A percentile compares a stretch with the other conserved stretches of the same genome.
These are phyloP conservation scores for Pholiota microspora DNA, from an alignment of 768 basidiomycete genomes.

Conservation along the genomic window DNA sequence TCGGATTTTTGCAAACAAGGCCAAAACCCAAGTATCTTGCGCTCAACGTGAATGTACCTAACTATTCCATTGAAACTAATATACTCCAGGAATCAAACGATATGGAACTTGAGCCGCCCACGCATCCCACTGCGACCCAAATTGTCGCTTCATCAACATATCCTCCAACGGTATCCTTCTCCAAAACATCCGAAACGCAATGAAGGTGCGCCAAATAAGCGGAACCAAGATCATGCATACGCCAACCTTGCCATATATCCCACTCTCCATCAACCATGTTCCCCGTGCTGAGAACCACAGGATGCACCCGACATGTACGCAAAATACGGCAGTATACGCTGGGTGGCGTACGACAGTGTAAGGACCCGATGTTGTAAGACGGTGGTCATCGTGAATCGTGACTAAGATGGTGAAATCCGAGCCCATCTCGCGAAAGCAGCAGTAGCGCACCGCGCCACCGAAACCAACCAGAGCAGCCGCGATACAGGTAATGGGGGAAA, in stretches of 20 bases:
- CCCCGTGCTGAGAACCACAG: constrained; percentile 5
- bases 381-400: constrained; percentile 23
- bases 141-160: constrained; percentile 2
- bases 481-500: too few relatives aligned
- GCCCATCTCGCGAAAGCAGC: constrained; percentile 37
- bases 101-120: constrained; percentile 9
- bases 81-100: constrained; percentile 8
- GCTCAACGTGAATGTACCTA: too few relatives aligned
- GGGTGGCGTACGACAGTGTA: constrained; percentile 34
- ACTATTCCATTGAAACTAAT: background rate
- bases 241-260: background rate
- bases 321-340: constrained; percentile 20
- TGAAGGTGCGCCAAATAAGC: background rate
- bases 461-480: too few relatives aligned
- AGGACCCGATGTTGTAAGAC: constrained; percentile 28
- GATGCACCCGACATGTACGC: background rate
- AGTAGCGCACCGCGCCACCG: constrained; percentile 20
- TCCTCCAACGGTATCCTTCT: constrained; percentile 2
- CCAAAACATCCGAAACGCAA: background rate
- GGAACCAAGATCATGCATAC: background rate
- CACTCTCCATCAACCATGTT: constrained; percentile 11
- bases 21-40: too few relatives aligned
- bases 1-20: too few relatives aligned
- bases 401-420: constrained; percentile 40
- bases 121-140: constrained; percentile 6